Percentiles rank a stretch among this genome's conserved stretches.
phyloP scores from a whole-genome alignment of 2,329 filamentous ascomycete genomes.

The Phaeosphaeriaceae sp. region DNA sequence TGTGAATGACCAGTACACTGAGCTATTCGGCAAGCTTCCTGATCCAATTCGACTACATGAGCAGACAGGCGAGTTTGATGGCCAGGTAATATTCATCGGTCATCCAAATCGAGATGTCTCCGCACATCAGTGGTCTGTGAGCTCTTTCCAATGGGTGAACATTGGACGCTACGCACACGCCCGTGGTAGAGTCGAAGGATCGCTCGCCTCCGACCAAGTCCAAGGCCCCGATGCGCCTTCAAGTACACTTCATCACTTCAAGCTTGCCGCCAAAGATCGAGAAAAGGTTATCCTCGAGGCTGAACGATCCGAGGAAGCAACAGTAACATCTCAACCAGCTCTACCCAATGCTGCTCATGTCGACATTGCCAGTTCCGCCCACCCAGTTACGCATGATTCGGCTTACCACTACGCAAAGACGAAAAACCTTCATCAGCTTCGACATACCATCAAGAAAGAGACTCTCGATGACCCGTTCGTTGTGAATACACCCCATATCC shows the following conservation, averaged over 20 bases:
- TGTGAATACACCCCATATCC: slow-evolving; percentile 5
- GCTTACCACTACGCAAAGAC: neutral
- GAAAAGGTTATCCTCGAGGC: slow-evolving; percentile 22
- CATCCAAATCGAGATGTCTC: slow-evolving; percentile 57
- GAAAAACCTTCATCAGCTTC: neutral
- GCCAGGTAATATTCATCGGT: slow-evolving; percentile 54
- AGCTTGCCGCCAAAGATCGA: slow-evolving; percentile 50
- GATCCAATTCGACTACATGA: slow-evolving; percentile 48
- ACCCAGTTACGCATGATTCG: neutral
- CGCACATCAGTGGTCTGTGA: slow-evolving; percentile 55
- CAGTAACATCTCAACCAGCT: neutral
- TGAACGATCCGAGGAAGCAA: slow-evolving; percentile 12
- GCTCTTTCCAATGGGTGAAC: slow-evolving; percentile 53
- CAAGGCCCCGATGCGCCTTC: slow-evolving; percentile 44
- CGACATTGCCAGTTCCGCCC: neutral
- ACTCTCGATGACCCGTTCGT: slow-evolving; percentile 39
- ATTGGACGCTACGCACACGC: slow-evolving; percentile 54
- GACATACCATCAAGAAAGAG: slow-evolving; percentile 11
- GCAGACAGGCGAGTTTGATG: slow-evolving; percentile 42
- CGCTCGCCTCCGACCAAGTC: slow-evolving; percentile 50
- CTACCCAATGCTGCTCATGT: neutral
- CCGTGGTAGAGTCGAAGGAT: slow-evolving; percentile 53
- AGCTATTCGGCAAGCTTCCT: slow-evolving; percentile 54
- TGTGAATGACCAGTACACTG: slow-evolving; percentile 34
- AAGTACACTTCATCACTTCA: slow-evolving; percentile 52